Evolutionary conservation across 2,329 filamentous ascomycete genomes (phyloP).

Genomic region (Penicillium aurantiogriseum): DNA sequence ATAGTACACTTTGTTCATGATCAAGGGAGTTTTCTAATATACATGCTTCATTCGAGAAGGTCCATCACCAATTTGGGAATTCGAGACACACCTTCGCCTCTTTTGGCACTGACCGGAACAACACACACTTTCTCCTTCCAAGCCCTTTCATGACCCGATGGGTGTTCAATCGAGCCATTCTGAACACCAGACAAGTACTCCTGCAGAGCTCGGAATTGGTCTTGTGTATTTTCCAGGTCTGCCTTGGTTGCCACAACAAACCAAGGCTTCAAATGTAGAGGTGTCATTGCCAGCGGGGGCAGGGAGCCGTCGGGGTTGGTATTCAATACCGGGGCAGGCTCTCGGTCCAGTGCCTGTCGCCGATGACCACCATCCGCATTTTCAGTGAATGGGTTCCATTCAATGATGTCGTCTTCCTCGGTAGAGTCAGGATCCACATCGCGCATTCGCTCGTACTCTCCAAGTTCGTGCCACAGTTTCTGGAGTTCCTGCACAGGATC

Average conservation of each 20-base stretch:
- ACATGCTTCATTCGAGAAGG: conserved; percentile 36
- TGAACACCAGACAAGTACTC: conserved; percentile 68
- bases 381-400: conserved; percentile 43
- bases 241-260: conserved; percentile 94
- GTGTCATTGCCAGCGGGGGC: conserved; percentile 55
- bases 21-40: conserved; percentile 10
- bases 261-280: conserved; percentile 93
- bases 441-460: conserved; percentile 79
- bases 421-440: conserved; percentile 68
- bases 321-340: conserved; percentile 8
- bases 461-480: conserved; percentile 85
- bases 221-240: conserved; percentile 73
- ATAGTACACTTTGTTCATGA: conserved; percentile 12
- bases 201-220: conserved; percentile 70
- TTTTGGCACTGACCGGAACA: conserved; percentile 86
- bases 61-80: conserved; percentile 45
- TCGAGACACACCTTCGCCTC: conserved; percentile 73
- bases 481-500: conserved; percentile 77
- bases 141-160: conserved; percentile 67
- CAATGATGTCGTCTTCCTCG: conserved; percentile 51
- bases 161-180: conserved; percentile 64
- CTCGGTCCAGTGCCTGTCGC: conserved; percentile 1
- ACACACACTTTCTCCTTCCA: conserved; percentile 59
- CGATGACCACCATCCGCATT: conserved; percentile 24
- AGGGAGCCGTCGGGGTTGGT: conserved; percentile 30